Conservation (phyloP, 1,284 basidiomycete genomes). For the Ustilago esculenta region DNA sequence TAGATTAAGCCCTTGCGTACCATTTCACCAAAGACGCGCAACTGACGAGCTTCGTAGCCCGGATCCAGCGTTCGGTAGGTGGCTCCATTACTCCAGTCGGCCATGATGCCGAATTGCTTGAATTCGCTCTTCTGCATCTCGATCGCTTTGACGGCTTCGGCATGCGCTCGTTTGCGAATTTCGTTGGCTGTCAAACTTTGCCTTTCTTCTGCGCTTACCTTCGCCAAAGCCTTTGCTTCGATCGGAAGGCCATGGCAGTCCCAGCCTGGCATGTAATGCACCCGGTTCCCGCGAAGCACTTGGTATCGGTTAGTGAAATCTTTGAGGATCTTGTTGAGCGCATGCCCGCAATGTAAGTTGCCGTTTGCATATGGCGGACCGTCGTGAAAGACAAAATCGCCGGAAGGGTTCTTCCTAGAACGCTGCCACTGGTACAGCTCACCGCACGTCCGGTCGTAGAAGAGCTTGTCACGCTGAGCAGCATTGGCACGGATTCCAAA, state of each 20-base stretch:
- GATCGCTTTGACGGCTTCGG: conserved; percentile 81
- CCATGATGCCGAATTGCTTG: conserved; percentile 86
- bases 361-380: conserved; percentile 99
- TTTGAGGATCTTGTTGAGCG: conserved; percentile 95
- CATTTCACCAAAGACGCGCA: conserved; percentile 87
- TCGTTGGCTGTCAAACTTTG: conserved; percentile 52
- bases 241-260: conserved; percentile 98
- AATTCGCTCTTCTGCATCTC: conserved; percentile 83
- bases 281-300: conserved; percentile 78
- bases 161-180: conserved; percentile 79
- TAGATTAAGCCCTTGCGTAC: conserved; percentile 82
- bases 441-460: conserved; percentile 76
- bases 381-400: conserved; percentile 85
- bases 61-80: conserved; percentile 79
- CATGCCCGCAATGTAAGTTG: conserved; percentile 92
- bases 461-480: conserved; percentile 74
- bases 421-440: conserved; percentile 85
- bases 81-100: conserved; percentile 80
- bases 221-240: conserved; percentile 60
- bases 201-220: conserved; percentile 72
- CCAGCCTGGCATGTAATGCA: conserved; percentile 97
- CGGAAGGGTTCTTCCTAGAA: conserved; percentile 2
- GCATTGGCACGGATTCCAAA: conserved; percentile 83
- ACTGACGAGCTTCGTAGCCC: conserved; percentile 86
- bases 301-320: conserved; percentile 94